Evolutionary conservation across 495 filamentous ascomycete species (phyloP).

Genomic region (Neurospora africana): DNA sequence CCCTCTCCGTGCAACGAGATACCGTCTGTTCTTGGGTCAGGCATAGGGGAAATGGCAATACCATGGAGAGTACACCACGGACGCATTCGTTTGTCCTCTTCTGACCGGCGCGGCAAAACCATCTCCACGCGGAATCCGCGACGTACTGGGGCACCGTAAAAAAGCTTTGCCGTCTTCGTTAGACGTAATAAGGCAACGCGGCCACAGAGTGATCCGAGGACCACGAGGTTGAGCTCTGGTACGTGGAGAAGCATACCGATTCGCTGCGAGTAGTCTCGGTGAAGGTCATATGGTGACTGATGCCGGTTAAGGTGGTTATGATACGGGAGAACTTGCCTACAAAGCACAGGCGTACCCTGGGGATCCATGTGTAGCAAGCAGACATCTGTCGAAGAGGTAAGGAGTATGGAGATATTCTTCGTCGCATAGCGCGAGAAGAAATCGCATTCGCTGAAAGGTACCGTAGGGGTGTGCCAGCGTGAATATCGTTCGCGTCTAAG

Average conservation of each 20-base stretch:
- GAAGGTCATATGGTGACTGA: constrained; percentile 25
- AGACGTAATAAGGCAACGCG: constrained; percentile 64
- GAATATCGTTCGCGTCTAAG: neutral
- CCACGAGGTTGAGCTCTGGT: constrained; percentile 66
- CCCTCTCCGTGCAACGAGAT: constrained; percentile 10
- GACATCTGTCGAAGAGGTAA: constrained; percentile 48
- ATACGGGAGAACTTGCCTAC: constrained; percentile 35
- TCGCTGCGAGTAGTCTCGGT: constrained; percentile 44
- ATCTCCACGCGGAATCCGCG: constrained; percentile 35
- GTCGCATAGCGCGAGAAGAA: constrained; percentile 2
- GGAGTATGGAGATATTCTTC: constrained; percentile 35
- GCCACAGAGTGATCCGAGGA: constrained; percentile 63
- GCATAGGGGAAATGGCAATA: constrained; percentile 30
- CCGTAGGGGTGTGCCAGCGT: neutral
- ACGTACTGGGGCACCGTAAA: constrained; percentile 10
- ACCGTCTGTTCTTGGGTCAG: constrained; percentile 41
- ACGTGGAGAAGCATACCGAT: constrained; percentile 69
- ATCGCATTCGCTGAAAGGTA: neutral
- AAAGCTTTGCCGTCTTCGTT: constrained; percentile 42
- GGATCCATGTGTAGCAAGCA: constrained; percentile 42
- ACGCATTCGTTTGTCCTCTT: constrained; percentile 25
- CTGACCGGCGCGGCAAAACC: constrained; percentile 29
- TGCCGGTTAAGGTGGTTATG: constrained; percentile 36
- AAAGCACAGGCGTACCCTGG: constrained; percentile 26
- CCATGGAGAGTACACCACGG: constrained; percentile 32